Percentiles rank a stretch among this genome's conserved stretches.
Evolutionary conservation across 352 stramenopile species (phyloP).

Genomic region (Peronospora destructor): DNA sequence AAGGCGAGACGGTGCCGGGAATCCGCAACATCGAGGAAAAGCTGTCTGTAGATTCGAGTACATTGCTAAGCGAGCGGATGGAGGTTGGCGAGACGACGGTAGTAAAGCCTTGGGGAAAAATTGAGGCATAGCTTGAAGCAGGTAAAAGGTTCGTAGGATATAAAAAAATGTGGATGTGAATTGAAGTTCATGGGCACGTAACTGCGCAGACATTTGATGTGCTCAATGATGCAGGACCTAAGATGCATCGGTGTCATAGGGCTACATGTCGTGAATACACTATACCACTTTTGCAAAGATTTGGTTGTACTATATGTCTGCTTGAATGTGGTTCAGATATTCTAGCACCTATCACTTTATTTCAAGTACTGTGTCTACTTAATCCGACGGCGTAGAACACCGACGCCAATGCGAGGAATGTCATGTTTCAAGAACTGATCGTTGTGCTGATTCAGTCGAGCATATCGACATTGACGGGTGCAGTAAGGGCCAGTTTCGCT

Average conservation of each 20-base stretch:
- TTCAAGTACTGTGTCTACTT: too few relatives aligned
- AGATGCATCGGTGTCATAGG: too few relatives aligned
- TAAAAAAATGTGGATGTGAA: too few relatives aligned
- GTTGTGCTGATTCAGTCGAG: constrained; percentile 3
- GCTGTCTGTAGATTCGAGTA: constrained; percentile 48
- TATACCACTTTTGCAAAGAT: too few relatives aligned
- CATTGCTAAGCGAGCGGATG: constrained; percentile 22
- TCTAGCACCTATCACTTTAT: too few relatives aligned
- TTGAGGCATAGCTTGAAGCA: constrained; percentile 15
- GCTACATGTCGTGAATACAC: too few relatives aligned
- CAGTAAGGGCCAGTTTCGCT: constrained; percentile 18
- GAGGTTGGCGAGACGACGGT: constrained; percentile 13
- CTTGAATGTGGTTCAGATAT: too few relatives aligned
- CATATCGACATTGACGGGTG: background rate
- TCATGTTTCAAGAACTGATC: background rate
- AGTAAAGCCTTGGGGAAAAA: constrained; percentile 43
- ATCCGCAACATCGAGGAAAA: constrained; percentile 74
- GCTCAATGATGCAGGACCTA: too few relatives aligned
- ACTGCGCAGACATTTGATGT: too few relatives aligned
- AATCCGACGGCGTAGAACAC: too few relatives aligned
- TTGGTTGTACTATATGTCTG: too few relatives aligned
- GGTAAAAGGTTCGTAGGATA: constrained; percentile 1
- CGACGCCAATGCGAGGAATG: background rate
- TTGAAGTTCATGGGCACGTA: too few relatives aligned
- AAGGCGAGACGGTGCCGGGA: constrained; percentile 58